These are phyloP conservation scores for Protomyces inouyei DNA, from an alignment of 1,139 yeast species.

Conservation along the genomic window DNA sequence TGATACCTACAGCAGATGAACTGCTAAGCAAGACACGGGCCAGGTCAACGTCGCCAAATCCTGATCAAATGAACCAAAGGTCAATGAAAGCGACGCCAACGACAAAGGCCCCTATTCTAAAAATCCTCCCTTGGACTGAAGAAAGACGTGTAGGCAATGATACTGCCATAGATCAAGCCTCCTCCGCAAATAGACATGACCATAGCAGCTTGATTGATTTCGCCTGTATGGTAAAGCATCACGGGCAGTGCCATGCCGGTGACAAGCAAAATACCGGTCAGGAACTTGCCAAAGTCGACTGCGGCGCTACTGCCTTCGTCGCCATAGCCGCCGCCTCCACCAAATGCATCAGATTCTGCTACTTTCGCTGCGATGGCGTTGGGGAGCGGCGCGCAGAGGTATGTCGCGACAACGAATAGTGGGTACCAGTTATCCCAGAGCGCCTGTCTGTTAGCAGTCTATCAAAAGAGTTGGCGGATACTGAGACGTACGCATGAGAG, in stretches of 20 bases:
- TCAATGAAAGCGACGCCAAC: background rate
- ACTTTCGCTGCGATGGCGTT: constrained; percentile 49
- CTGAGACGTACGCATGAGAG: constrained; percentile 48
- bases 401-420: constrained; percentile 49
- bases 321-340: constrained; percentile 36
- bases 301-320: constrained; percentile 43
- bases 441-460: constrained; percentile 42
- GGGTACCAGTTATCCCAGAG: constrained; percentile 77
- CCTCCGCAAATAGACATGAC: constrained; percentile 68
- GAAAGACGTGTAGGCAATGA: constrained; percentile 64
- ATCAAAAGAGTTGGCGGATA: background rate
- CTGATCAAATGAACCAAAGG: too few relatives aligned
- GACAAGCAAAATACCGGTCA: constrained; percentile 60
- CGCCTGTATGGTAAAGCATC: constrained; percentile 58
- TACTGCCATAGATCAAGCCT: constrained; percentile 62
- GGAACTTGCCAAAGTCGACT: constrained; percentile 62
- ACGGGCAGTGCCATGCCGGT: constrained; percentile 67
- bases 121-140: constrained; percentile 39
- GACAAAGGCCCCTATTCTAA: constrained; percentile 1
- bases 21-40: too few relatives aligned
- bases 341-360: constrained; percentile 45
- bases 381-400: constrained; percentile 66
- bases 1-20: too few relatives aligned
- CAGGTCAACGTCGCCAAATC: too few relatives aligned
- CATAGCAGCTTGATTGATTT: constrained; percentile 57